Conservation (phyloP, 2,329 filamentous ascomycete species). For the Periconia sp. region DNA sequence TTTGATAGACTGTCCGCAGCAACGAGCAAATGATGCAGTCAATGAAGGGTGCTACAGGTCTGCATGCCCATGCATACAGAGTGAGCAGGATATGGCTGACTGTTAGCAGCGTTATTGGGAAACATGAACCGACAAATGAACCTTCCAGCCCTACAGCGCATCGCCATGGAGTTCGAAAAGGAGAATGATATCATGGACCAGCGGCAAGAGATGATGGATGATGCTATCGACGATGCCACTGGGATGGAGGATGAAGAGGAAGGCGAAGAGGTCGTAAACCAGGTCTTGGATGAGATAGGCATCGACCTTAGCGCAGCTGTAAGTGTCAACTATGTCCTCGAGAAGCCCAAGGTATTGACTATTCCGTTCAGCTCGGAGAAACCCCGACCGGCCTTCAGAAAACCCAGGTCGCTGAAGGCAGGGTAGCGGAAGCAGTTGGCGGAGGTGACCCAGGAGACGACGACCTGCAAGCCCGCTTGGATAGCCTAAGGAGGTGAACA, state of each 20-base stretch:
- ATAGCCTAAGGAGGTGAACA: slow-evolving; percentile 72
- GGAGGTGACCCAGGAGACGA: slow-evolving; percentile 71
- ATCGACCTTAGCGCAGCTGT: slow-evolving; percentile 90
- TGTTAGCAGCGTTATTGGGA: slow-evolving; percentile 70
- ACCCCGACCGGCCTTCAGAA: slow-evolving; percentile 85
- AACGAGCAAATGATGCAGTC: slow-evolving; percentile 99
- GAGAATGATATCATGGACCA: slow-evolving; percentile 99
- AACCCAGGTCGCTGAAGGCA: slow-evolving; percentile 72
- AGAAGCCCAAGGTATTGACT: slow-evolving; percentile 16
- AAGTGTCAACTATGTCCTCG: slow-evolving; percentile 46
- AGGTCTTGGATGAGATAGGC: slow-evolving; percentile 95
- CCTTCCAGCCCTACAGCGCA: slow-evolving; percentile 89
- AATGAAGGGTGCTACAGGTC: slow-evolving; percentile 90
- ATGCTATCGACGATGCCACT: slow-evolving; percentile 96
- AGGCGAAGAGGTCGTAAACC: slow-evolving; percentile 94
- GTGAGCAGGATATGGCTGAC: slow-evolving; percentile 20
- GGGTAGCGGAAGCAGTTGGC: slow-evolving; percentile 86
- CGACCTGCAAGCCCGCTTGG: slow-evolving; percentile 89
- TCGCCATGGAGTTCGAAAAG: slow-evolving; percentile 98
- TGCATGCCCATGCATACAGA: not conserved
- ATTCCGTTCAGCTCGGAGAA: slow-evolving; percentile 76
- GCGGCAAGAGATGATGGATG: slow-evolving; percentile 99
- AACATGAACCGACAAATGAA: slow-evolving; percentile 99
- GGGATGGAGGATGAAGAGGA: slow-evolving; percentile 91
- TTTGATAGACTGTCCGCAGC: slow-evolving; percentile 82